A percentile compares a stretch with the other conserved stretches of the same genome.
Evolutionary conservation across 495 filamentous ascomycete genomes (phyloP).

Genomic region (Podospora appendiculata): DNA sequence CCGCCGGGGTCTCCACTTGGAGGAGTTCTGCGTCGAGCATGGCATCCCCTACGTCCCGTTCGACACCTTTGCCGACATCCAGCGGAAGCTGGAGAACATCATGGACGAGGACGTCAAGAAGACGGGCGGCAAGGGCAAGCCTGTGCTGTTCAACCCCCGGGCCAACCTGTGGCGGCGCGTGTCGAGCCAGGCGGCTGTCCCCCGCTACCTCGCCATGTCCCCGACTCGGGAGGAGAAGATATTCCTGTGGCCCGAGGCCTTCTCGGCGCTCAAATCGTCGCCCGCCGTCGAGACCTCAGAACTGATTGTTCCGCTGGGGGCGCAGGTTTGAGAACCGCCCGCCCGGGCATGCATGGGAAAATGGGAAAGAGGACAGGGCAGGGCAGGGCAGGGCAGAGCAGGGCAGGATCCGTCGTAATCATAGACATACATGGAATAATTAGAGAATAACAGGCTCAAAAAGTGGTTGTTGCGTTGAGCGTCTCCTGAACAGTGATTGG

Average conservation of each 20-base stretch:
- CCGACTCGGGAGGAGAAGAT: slow-evolving; percentile 56
- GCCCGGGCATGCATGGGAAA: no score
- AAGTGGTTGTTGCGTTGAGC: no score
- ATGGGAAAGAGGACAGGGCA: no score
- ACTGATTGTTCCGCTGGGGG: no score
- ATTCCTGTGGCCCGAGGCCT: slow-evolving; percentile 58
- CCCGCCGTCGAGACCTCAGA: not conserved
- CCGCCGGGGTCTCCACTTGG: slow-evolving; percentile 56
- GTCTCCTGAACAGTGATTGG: no score
- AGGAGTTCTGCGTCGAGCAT: slow-evolving; percentile 63
- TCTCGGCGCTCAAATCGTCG: slow-evolving; percentile 33
- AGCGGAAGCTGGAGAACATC: slow-evolving; percentile 54
- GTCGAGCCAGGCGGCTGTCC: slow-evolving; percentile 47
- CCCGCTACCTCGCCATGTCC: slow-evolving; percentile 47
- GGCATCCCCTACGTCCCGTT: slow-evolving; percentile 56
- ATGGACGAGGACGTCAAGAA: slow-evolving; percentile 53
- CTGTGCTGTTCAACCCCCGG: slow-evolving; percentile 59
- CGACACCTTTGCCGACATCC: slow-evolving; percentile 62
- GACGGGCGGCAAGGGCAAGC: slow-evolving; percentile 56
- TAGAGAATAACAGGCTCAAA: no score
- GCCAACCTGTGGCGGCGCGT: slow-evolving; percentile 65
- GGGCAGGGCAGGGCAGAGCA: no score
- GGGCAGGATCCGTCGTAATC: no score
- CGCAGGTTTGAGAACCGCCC: no score
- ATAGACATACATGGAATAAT: no score